Percentiles rank a stretch among this genome's conserved stretches.
Conservation (phyloP, 169 alveolate species). For the Plasmodium blacklocki region DNA sequence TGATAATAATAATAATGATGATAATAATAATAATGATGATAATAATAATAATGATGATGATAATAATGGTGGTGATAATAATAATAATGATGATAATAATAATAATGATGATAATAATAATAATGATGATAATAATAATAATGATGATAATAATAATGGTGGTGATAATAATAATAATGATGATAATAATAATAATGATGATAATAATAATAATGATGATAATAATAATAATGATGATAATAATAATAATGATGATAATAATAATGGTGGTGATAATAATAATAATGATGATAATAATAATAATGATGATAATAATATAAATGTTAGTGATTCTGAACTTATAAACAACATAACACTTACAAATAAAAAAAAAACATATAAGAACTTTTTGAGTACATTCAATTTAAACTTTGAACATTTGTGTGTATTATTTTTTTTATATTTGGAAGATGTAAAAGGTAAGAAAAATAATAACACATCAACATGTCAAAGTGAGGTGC, state of each 20-base stretch:
- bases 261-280: background rate
- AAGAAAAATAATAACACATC: background rate
- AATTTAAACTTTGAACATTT: constrained; percentile 1
- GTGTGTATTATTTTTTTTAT: constrained; percentile 18
- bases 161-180: background rate
- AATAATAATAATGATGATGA: too few species aligned
- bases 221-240: too few species aligned
- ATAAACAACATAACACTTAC: background rate
- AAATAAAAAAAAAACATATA: too few species aligned
- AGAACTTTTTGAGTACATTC: background rate
- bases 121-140: too few species aligned
- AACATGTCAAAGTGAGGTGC: background rate
- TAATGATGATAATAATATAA: background rate
- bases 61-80: background rate
- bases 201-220: too few species aligned
- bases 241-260: too few species aligned
- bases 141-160: too few species aligned
- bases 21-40: background rate
- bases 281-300: too few species aligned
- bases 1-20: background rate
- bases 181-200: too few species aligned
- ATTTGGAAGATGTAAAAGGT: constrained; percentile 5
- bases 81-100: background rate
- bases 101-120: too few species aligned
- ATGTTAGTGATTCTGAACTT: background rate